Evolutionary conservation across 306 rosid species (phyloP).

Genomic region (Malus sylvestris): DNA sequence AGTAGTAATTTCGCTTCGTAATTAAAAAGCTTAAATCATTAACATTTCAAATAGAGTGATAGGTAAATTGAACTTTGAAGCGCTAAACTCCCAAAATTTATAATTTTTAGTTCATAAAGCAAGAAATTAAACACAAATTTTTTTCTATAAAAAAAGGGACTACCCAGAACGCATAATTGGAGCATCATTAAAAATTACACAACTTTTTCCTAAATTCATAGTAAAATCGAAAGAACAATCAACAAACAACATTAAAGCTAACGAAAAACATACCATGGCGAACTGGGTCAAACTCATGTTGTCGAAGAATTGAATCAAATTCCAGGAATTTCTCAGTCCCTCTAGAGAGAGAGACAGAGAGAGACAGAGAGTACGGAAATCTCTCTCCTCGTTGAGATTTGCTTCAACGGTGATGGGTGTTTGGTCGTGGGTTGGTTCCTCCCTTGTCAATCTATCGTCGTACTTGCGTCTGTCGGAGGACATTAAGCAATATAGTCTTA

Average conservation of each 20-base stretch:
- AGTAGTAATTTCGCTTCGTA: too few relatives aligned
- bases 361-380: neutral
- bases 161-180: slow-evolving; percentile 13
- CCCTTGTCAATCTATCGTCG: neutral
- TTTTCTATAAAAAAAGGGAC: neutral
- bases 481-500: neutral
- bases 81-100: neutral
- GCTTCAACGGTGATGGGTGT: neutral
- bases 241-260: neutral
- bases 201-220: neutral
- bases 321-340: neutral
- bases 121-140: neutral
- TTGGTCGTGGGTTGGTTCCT: neutral
- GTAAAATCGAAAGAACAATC: neutral
- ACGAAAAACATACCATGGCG: slow-evolving; percentile 60
- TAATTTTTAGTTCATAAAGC: neutral
- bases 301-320: neutral
- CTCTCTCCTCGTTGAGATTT: neutral
- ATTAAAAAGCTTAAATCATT: neutral
- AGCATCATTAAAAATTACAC: neutral
- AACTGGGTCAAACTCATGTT: slow-evolving; percentile 69
- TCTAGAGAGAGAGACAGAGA: too few relatives aligned
- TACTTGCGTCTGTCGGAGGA: neutral
- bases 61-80: neutral
- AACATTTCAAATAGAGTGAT: neutral